Percentiles rank a stretch among this genome's conserved stretches.
These are phyloP conservation scores for Brettanomyces bruxellensis DNA, from an alignment of 805 yeast genomes.

Conservation along the genomic window DNA sequence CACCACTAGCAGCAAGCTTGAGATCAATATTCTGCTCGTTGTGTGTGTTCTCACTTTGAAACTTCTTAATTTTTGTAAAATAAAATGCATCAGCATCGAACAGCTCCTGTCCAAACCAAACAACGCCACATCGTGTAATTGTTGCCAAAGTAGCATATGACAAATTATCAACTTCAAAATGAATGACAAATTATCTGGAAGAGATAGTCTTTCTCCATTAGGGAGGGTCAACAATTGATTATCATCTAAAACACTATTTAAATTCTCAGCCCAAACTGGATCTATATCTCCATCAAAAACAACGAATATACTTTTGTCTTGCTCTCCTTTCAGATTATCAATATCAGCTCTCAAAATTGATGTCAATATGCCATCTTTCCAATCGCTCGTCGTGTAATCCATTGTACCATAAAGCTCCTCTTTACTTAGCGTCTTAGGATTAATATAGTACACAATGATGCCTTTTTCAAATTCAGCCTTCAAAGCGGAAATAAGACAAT, in stretches of 20 bases:
- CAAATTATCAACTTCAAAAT: conserved; percentile 66
- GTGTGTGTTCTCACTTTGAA: too few species aligned
- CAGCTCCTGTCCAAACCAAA: conserved; percentile 48
- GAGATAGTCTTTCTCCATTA: conserved; percentile 72
- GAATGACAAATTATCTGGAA: conserved; percentile 56
- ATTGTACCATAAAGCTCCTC: conserved; percentile 58
- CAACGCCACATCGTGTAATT: conserved; percentile 83
- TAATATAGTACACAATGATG: conserved; percentile 39
- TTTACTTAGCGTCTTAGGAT: conserved; percentile 69
- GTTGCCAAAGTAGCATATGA: conserved; percentile 81
- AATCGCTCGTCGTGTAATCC: conserved; percentile 74
- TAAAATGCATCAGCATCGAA: conserved; percentile 1
- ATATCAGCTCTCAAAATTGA: conserved; percentile 48
- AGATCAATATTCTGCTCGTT: not conserved
- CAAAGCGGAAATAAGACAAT: conserved; percentile 37
- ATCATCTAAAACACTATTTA: conserved; percentile 88
- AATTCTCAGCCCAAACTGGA: conserved; percentile 87
- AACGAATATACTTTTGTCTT: conserved; percentile 54
- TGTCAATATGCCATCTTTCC: conserved; percentile 86
- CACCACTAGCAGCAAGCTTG: conserved; percentile 1
- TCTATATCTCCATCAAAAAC: conserved; percentile 90
- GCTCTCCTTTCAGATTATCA: conserved; percentile 52
- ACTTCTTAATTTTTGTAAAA: too few species aligned
- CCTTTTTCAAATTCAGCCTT: conserved; percentile 24
- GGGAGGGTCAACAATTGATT: conserved; percentile 75